A percentile compares a stretch with the other conserved stretches of the same genome.
phyloP scores from a whole-genome alignment of 768 basidiomycete genomes.

The Mycena polygramma region DNA sequence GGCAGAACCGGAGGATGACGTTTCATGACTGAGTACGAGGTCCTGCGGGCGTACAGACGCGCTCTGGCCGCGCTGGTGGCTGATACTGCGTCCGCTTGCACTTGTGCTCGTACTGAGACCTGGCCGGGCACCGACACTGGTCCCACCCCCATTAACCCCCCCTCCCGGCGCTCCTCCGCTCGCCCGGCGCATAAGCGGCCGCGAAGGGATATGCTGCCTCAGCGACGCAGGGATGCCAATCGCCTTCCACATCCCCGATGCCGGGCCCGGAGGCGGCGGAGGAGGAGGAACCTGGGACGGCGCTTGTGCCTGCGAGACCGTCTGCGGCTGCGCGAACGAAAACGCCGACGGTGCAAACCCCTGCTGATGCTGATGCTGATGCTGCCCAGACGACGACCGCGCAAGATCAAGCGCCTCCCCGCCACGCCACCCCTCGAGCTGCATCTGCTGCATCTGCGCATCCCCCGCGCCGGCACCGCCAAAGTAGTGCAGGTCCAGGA shows the following conservation, averaged over 20 bases:
- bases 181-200: constrained; percentile 29
- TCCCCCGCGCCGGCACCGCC: constrained; percentile 20
- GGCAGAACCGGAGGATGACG: background rate
- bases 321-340: constrained; percentile 14
- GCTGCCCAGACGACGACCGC: no score
- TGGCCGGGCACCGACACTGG: background rate
- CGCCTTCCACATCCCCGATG: constrained; percentile 29
- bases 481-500: constrained; percentile 83
- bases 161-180: constrained; percentile 16
- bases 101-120: constrained; percentile 7
- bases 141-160: constrained; percentile 2
- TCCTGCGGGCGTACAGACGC: constrained; percentile 57
- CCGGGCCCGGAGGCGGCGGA: no score
- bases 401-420: no score
- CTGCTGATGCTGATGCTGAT: background rate
- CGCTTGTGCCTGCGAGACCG: background rate
- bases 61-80: constrained; percentile 60
- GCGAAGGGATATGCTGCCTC: constrained; percentile 36
- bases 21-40: constrained; percentile 46
- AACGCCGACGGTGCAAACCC: constrained; percentile 23
- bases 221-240: constrained; percentile 36
- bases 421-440: no score
- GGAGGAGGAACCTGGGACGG: background rate
- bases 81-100: constrained; percentile 17
- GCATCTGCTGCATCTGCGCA: no score